Conservation (phyloP, 495 filamentous ascomycete species). For the Tuber aestivum region DNA sequence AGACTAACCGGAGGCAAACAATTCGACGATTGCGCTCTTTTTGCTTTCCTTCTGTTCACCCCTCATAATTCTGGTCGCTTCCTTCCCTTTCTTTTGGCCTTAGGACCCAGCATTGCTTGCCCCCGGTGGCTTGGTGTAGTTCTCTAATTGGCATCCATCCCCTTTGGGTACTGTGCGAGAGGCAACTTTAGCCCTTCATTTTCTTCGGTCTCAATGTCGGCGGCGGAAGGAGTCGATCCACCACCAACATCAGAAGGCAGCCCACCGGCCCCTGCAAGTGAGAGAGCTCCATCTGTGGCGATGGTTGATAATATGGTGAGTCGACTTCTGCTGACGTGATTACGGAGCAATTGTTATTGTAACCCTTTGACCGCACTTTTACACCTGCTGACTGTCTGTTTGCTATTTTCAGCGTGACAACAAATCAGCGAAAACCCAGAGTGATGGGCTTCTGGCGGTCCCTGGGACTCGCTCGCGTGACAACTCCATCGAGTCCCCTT, state of each 20-base stretch:
- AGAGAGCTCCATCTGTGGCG: neutral
- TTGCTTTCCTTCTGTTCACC: neutral
- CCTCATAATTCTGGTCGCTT: neutral
- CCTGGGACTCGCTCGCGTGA: conserved; percentile 58
- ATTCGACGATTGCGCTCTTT: conserved; percentile 1
- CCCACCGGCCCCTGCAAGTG: neutral
- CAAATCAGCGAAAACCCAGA: neutral
- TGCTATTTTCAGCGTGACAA: conserved; percentile 2
- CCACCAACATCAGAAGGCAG: neutral
- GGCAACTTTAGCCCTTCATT: neutral
- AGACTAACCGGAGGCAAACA: neutral
- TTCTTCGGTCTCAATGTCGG: neutral
- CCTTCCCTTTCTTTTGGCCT: neutral
- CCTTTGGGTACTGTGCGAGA: neutral
- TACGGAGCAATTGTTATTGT: neutral
- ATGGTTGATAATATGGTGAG: neutral
- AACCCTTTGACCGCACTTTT: neutral
- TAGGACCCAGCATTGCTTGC: neutral
- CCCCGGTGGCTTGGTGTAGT: neutral
- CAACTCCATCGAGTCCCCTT: conserved; percentile 59
- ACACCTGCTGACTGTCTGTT: neutral
- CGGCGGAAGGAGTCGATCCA: neutral
- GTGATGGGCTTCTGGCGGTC: conserved; percentile 55
- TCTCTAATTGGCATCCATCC: too few species aligned
- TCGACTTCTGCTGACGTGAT: neutral